These are phyloP conservation scores for Ceratopteris richardii DNA, from an alignment of 75 land plant genomes.

Conservation along the genomic window DNA sequence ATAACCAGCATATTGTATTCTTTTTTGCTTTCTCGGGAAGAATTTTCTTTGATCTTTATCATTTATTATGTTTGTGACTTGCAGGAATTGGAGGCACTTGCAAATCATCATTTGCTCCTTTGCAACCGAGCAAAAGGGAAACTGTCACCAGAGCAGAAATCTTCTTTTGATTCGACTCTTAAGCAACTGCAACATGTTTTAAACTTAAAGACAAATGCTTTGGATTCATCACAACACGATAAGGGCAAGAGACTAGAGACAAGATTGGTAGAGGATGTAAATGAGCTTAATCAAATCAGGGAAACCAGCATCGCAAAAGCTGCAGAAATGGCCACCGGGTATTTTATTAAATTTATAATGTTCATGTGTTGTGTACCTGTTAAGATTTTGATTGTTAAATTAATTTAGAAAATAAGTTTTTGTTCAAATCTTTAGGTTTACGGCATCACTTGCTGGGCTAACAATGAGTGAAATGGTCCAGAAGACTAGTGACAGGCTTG, in stretches of 20 bases:
- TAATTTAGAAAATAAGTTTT: too few species aligned
- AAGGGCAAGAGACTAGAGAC: slow-evolving; percentile 87
- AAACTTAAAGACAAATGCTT: slow-evolving; percentile 38
- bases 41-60: neutral
- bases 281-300: slow-evolving; percentile 66
- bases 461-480: slow-evolving; percentile 66
- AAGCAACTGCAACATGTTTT: slow-evolving; percentile 78
- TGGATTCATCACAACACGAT: slow-evolving; percentile 35
- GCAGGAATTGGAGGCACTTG: slow-evolving; percentile 91
- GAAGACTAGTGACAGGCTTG: slow-evolving; percentile 71
- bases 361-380: too few species aligned
- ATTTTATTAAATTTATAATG: slow-evolving; percentile 7
- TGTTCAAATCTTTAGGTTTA: slow-evolving; percentile 36
- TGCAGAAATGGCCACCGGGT: slow-evolving; percentile 98
- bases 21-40: neutral
- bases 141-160: slow-evolving; percentile 61
- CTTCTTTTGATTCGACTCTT: slow-evolving; percentile 60
- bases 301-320: slow-evolving; percentile 90
- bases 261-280: slow-evolving; percentile 24
- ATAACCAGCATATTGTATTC: too few species aligned
- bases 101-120: slow-evolving; percentile 73
- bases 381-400: too few species aligned
- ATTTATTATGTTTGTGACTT: neutral
- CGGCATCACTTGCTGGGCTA: slow-evolving; percentile 70
- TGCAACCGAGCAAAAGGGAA: slow-evolving; percentile 82